Percentiles rank a stretch among this genome's conserved stretches.
phyloP scores from a whole-genome alignment of 2,329 filamentous ascomycete species.

The Pseudocercospora fijiensis region DNA sequence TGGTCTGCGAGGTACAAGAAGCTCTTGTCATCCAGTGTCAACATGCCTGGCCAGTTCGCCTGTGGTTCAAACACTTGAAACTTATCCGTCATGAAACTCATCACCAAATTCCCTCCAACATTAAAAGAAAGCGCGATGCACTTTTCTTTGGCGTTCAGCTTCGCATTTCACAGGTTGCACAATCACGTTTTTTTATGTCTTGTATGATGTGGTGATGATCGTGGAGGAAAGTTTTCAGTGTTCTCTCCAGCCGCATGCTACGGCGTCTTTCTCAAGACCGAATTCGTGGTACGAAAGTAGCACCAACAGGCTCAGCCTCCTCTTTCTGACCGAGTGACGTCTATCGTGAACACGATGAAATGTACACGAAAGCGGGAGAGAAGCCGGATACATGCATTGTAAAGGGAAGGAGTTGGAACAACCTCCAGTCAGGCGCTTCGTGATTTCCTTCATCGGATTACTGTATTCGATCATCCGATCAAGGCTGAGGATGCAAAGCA shows the following conservation, averaged over 20 bases:
- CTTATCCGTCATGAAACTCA: conserved; percentile 37
- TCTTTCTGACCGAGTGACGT: neutral
- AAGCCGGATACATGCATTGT: neutral
- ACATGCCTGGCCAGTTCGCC: conserved; percentile 37
- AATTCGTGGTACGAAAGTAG: neutral
- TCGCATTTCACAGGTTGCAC: neutral
- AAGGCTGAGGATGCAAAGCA: neutral
- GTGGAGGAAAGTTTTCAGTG: neutral
- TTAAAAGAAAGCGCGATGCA: neutral
- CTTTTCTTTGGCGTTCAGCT: neutral
- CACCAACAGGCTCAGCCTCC: neutral
- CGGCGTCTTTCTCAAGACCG: neutral
- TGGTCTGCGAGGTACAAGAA: conserved; percentile 36
- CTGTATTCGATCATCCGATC: neutral
- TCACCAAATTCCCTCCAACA: conserved; percentile 24
- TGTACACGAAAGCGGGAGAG: neutral
- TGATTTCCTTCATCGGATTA: neutral
- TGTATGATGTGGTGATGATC: neutral
- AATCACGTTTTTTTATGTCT: neutral
- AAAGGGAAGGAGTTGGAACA: neutral
- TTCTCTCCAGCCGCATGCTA: neutral
- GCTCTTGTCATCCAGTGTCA: conserved; percentile 30
- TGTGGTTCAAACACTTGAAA: conserved; percentile 31
- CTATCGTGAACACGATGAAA: neutral
- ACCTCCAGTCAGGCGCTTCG: neutral